These are phyloP conservation scores for Hortaea werneckii DNA, from an alignment of 2,329 filamentous ascomycete genomes.

Conservation along the genomic window DNA sequence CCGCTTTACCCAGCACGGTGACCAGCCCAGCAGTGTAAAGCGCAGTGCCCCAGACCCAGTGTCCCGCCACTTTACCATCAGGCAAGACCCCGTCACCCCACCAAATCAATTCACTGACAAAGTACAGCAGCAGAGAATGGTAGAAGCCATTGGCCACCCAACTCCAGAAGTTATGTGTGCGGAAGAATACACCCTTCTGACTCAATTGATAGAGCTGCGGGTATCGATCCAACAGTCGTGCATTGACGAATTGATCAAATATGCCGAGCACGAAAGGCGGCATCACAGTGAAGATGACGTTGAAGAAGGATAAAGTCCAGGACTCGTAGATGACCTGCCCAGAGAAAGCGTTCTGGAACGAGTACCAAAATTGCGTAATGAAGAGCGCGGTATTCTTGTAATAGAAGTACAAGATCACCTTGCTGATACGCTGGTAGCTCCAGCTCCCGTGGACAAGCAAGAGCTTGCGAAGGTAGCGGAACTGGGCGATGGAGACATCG, in stretches of 20 bases:
- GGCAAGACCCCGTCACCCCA: slow-evolving; percentile 65
- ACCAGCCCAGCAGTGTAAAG: slow-evolving; percentile 88
- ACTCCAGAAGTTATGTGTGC: slow-evolving; percentile 77
- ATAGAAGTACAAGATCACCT: slow-evolving; percentile 95
- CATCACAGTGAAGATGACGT: slow-evolving; percentile 92
- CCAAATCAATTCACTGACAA: slow-evolving; percentile 73
- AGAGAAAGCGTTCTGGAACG: slow-evolving; percentile 96
- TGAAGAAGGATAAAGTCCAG: slow-evolving; percentile 99
- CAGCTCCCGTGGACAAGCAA: slow-evolving; percentile 91
- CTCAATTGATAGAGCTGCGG: slow-evolving; percentile 91
- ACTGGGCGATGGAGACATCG: slow-evolving; percentile 91
- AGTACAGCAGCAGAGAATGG: slow-evolving; percentile 88
- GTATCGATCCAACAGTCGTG: slow-evolving; percentile 84
- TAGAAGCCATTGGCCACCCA: slow-evolving; percentile 95
- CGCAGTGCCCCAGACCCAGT: slow-evolving; percentile 97
- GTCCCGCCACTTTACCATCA: slow-evolving; percentile 74
- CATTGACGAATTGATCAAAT: slow-evolving; percentile 94
- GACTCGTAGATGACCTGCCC: slow-evolving; percentile 98
- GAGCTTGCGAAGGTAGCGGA: slow-evolving; percentile 87
- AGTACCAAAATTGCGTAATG: slow-evolving; percentile 98
- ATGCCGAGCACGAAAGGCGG: slow-evolving; percentile 92
- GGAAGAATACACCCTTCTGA: slow-evolving; percentile 90
- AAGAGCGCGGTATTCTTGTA: slow-evolving; percentile 99
- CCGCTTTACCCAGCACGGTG: slow-evolving; percentile 89
- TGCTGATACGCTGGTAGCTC: slow-evolving; percentile 95